Evolutionary conservation across 805 yeast genomes (phyloP).

Genomic region (Candida yuanshanica): DNA sequence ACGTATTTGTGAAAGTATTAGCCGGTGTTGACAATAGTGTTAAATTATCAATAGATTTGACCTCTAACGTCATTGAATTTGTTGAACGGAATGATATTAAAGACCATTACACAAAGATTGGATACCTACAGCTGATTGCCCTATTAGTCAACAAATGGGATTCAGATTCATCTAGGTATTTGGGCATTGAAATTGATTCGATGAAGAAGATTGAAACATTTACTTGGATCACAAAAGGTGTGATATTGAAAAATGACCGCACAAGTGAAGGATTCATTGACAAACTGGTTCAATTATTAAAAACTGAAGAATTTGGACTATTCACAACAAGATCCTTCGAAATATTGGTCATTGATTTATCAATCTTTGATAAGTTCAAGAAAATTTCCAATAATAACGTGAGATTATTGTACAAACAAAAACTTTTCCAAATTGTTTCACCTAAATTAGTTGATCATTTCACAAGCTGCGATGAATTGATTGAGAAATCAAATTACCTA

Average conservation of each 20-base stretch:
- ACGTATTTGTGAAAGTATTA: conserved; percentile 38
- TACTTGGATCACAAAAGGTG: conserved; percentile 71
- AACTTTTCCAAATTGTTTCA: conserved; percentile 56
- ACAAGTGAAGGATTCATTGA: conserved; percentile 29
- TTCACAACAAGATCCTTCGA: conserved; percentile 52
- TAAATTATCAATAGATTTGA: conserved; percentile 19
- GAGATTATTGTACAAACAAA: conserved; percentile 73
- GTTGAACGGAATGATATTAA: conserved; percentile 9
- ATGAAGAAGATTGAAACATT: conserved; percentile 42
- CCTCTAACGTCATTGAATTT: conserved; percentile 8
- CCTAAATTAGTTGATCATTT: conserved; percentile 49
- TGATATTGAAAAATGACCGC: conserved; percentile 51
- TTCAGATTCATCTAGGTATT: conserved; percentile 1
- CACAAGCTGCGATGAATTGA: conserved; percentile 21
- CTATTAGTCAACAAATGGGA: conserved; percentile 54
- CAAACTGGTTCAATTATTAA: conserved; percentile 31
- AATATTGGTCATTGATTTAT: conserved; percentile 61
- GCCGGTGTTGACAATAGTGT: conserved; percentile 46
- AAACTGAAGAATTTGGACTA: conserved; percentile 27
- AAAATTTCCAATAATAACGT: conserved; percentile 48
- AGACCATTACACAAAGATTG: conserved; percentile 32
- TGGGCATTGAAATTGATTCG: conserved; percentile 6
- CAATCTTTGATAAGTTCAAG: conserved; percentile 46
- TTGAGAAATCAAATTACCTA: conserved; percentile 46
- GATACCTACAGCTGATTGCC: conserved; percentile 50